These are phyloP conservation scores for Volvox reticuliferus DNA, from an alignment of 139 green algal species.

Conservation along the genomic window DNA sequence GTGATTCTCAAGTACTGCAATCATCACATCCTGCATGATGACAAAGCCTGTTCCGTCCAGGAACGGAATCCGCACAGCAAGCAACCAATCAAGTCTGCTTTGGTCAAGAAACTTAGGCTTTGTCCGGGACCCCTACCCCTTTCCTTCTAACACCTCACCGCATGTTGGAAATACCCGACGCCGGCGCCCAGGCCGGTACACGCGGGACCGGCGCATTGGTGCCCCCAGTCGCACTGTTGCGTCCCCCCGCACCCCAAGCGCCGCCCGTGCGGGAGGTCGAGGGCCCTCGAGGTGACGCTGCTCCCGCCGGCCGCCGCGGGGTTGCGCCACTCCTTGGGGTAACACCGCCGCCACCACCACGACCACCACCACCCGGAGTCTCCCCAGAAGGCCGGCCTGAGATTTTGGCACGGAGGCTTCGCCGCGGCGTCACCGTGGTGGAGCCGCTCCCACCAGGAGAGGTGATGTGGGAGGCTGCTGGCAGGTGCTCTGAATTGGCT, in stretches of 20 bases:
- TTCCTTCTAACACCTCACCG: background rate
- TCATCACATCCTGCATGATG: too few species aligned
- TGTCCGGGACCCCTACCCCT: too few species aligned
- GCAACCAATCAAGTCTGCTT: too few species aligned
- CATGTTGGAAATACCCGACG: background rate
- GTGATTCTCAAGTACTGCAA: too few species aligned
- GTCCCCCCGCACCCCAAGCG: background rate
- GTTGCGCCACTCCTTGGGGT: too few species aligned
- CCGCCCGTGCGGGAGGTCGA: background rate
- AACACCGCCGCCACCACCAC: too few species aligned
- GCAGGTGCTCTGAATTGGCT: background rate
- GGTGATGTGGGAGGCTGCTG: background rate
- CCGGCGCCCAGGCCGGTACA: constrained; percentile 17
- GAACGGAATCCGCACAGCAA: too few species aligned
- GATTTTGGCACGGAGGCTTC: constrained; percentile 22
- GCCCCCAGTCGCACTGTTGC: background rate
- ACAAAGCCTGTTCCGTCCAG: too few species aligned
- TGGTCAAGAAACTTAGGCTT: too few species aligned
- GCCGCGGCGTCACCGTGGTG: background rate
- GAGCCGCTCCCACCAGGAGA: background rate
- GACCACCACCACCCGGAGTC: background rate
- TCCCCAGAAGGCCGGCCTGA: background rate
- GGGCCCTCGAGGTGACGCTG: background rate
- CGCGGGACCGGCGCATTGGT: background rate
- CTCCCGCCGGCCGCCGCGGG: too few species aligned